Evolutionary conservation across 345 rosid species (phyloP), one percentile per base, ranked within the genome.

Genomic region (Populus simonii): DNA sequence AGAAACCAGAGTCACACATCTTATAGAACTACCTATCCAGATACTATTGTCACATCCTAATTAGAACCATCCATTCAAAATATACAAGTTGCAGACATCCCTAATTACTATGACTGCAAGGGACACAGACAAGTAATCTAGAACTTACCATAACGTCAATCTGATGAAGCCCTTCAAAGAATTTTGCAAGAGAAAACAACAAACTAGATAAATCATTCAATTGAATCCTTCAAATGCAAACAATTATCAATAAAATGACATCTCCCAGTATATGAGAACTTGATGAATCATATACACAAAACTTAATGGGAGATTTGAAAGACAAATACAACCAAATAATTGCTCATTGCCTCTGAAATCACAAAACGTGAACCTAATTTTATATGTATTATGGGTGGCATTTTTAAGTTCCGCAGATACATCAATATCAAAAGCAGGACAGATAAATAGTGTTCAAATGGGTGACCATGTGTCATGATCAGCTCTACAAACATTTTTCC

Each of bases 201-300:
- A 66, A 75, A 49, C 71, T 47, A 47, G 78, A 75, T 47, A 66
- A 27, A 66, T 61, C 71, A 66, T 75, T 57, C 71, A 49, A 47
- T 16, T 74, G 68, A 59, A 74, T 39, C 45, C 55, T 61, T 63
- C 45, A 53, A 74, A 27, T 62, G 29, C 75, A 61, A 36, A 61
- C 25, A 0, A 41, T 41, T 18, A 74, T 8, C 20, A 39, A 16
- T 22, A 51, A 72, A 72, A 18, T n/a, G 43, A 31, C 45, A 72
- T 61, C 53, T 72, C 23, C 7, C 25, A 4, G 62, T 43, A 33
- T 27, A 43, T 72, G 75, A 73, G 67, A 73, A 57, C 33, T 29
- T 73, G 75, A 36, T n/a, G 67, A 57, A 73, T 36, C 13, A 25
- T 16, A 57, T 55, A 57, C 59, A 73, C 67, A 31, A 73, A 72